Evolutionary conservation across 441 rosid species (phyloP), one percentile per base, ranked within the genome.

Genomic region (Mallotus japonicus): DNA sequence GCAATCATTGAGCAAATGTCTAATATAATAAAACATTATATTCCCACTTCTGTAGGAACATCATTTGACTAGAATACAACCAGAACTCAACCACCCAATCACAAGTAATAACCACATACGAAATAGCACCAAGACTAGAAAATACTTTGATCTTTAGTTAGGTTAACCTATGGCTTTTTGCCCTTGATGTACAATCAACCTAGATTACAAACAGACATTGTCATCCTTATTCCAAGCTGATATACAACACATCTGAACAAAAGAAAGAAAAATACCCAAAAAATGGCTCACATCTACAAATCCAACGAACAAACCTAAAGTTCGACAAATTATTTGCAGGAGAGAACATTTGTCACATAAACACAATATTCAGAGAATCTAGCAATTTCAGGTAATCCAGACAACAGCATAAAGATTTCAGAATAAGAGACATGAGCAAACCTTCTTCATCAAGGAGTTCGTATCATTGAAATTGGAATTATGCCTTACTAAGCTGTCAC

Each of bases 361-460:
- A 13, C 37, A 14, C 22, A 55, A 17, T 1, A 51, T 14, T 49
- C 12, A 8, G 20, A 62, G 19, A 64, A 17, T 22, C 34, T 24
- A 44, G 57, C 14, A 42, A 69, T 42, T 63, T 20, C 37, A 53
- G 62, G 22, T 42, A 72, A 53, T 40, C 42, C 24, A 37, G 49
- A 20, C 40, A 62, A 53, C 61, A 37, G 19, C 13, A 49, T 12
- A 49, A 34, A 32, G 3, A 63, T 12, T 32, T 49, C 20, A 49
- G 1, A 64, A 6, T 8, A 62, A 51, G 42, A 55, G 9, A 70
- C 40, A 1, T 37, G n/a, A 37, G 51, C 32, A 68, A 68, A 94
- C 99, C 96, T 92, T 95, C 86, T 87, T 92, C 37, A 67, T 79
- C 71, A 79, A 76, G 73, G 81, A 74, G 76, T 34, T 73, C 62